phyloP scores from a whole-genome alignment of 2,329 filamentous ascomycete genomes.

The Trichoderma sp. region DNA sequence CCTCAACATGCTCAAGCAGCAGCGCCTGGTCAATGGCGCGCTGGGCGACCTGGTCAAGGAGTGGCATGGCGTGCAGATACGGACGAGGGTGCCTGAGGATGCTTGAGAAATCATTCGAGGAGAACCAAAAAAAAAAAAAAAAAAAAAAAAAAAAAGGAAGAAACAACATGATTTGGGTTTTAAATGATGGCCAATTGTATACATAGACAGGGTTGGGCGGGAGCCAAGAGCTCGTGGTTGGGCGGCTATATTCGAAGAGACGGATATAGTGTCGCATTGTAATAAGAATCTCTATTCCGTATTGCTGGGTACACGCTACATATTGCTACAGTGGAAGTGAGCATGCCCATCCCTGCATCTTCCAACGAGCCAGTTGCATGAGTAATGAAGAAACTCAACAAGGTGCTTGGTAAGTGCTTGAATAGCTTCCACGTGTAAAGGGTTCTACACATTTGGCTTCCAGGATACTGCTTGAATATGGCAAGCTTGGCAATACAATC shows the following conservation, averaged over 20 bases:
- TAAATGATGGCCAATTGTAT: not conserved
- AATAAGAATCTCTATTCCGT: not conserved
- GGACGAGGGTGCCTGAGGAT: slow-evolving; percentile 57
- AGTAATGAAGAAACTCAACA: too few relatives aligned
- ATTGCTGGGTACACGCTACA: not conserved
- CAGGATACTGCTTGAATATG: too few relatives aligned
- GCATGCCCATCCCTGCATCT: not conserved
- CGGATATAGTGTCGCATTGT: not conserved
- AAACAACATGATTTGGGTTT: not conserved
- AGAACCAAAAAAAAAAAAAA: not conserved
- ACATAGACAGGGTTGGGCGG: not conserved
- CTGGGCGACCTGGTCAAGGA: slow-evolving; percentile 74
- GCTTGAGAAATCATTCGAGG: not conserved
- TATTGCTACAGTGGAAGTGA: not conserved
- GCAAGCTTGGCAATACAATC: too few relatives aligned
- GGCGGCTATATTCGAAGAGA: not conserved
- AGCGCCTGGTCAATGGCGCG: slow-evolving; percentile 75
- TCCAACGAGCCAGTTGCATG: not conserved
- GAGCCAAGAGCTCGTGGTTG: not conserved
- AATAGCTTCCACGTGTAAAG: too few relatives aligned
- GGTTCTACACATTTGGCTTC: too few relatives aligned
- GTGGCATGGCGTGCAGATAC: slow-evolving; percentile 83
- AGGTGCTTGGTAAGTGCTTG: too few relatives aligned
- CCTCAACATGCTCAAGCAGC: slow-evolving; percentile 74
- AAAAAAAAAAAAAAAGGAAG: too few relatives aligned